A percentile compares a stretch with the other conserved stretches of the same genome.
Evolutionary conservation across 2,329 filamentous ascomycete genomes (phyloP).

Genomic region (Drechslerella coelobrocha): DNA sequence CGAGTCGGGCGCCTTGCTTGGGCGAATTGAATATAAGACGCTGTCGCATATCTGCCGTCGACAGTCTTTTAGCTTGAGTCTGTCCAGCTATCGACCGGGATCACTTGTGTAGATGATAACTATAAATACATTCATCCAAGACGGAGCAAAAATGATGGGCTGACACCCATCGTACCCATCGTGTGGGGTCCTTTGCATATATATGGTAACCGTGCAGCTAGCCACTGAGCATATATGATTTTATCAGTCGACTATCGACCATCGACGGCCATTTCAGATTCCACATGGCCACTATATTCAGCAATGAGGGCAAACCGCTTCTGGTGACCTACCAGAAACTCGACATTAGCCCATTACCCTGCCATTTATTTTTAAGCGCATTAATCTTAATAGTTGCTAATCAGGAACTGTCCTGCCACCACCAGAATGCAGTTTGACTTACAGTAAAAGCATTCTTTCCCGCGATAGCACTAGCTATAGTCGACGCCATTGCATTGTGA

Average conservation of each 20-base stretch:
- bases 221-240: too few species aligned
- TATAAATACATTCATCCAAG: constrained; percentile 61
- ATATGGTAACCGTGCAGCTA: constrained; percentile 87
- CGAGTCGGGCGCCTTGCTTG: constrained; percentile 71
- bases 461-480: constrained; percentile 10
- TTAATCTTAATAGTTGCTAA: not conserved
- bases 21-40: constrained; percentile 83
- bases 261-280: constrained; percentile 59
- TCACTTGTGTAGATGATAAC: not conserved
- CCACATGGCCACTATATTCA: not conserved
- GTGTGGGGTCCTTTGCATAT: constrained; percentile 73
- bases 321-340: not conserved
- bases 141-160: constrained; percentile 86
- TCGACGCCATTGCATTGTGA: constrained; percentile 12
- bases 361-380: not conserved
- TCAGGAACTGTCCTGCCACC: too few species aligned
- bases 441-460: constrained; percentile 24
- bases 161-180: constrained; percentile 75
- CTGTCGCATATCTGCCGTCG: constrained; percentile 73
- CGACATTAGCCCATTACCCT: not conserved
- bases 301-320: not conserved
- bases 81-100: not conserved
- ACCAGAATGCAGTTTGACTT: not conserved
- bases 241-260: constrained; percentile 72
- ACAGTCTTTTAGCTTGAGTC: constrained; percentile 6